These are phyloP conservation scores for Achlya hypogyna DNA, from an alignment of 352 stramenopile species.

Conservation along the genomic window DNA sequence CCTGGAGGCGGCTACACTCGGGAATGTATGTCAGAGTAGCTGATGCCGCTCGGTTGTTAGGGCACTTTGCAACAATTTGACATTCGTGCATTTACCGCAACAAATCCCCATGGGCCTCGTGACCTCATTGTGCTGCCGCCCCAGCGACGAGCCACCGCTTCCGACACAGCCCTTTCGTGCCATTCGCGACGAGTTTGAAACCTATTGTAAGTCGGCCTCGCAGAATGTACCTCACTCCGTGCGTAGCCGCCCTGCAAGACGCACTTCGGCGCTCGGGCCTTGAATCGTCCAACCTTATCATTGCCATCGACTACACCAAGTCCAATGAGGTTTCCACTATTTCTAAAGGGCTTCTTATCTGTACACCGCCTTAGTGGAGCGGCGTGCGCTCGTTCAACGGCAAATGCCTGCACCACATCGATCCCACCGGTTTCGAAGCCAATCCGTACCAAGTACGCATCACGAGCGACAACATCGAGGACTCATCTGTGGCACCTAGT, in stretches of 20 bases:
- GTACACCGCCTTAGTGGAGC: conserved; percentile 33
- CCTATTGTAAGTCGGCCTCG: conserved; percentile 32
- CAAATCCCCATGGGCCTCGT: too few relatives aligned
- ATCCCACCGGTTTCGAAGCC: conserved; percentile 29
- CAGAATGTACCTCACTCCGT: conserved; percentile 36
- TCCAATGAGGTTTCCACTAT: conserved; percentile 35
- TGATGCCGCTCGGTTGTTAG: too few relatives aligned
- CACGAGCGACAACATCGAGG: not conserved
- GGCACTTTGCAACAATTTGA: too few relatives aligned
- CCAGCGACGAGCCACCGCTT: too few relatives aligned
- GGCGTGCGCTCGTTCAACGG: conserved; percentile 53
- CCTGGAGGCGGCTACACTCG: too few relatives aligned
- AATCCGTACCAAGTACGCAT: conserved; percentile 51
- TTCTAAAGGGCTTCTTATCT: not conserved
- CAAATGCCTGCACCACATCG: conserved; percentile 47
- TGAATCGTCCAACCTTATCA: conserved; percentile 60
- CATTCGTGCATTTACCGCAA: too few relatives aligned
- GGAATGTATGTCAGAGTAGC: too few relatives aligned
- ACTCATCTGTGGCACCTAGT: conserved; percentile 24
- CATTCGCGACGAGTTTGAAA: conserved; percentile 45
- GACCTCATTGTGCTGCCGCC: too few relatives aligned
- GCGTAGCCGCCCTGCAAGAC: conserved; percentile 12
- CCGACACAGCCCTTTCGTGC: too few relatives aligned
- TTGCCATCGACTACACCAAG: conserved; percentile 65
- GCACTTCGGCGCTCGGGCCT: conserved; percentile 36